Evolutionary conservation across 208 protist species (phyloP).

Genomic region (Leishmania turanica): DNA sequence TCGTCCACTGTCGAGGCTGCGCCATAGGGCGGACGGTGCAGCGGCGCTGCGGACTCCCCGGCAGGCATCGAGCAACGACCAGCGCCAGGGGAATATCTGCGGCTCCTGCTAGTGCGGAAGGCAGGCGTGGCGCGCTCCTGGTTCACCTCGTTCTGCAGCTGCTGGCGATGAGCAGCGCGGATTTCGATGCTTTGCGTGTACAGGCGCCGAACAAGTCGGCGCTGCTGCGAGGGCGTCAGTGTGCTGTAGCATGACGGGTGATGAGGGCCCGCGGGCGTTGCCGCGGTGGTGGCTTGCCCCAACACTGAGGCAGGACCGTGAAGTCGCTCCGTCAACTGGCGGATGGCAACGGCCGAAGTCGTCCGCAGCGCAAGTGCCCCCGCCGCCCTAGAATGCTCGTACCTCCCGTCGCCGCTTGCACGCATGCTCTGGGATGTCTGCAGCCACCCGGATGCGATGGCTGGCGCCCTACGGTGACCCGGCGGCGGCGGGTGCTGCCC

Average conservation of each 20-base stretch:
- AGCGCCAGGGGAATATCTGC: constrained; percentile 9
- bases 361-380: not conserved
- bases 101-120: not conserved
- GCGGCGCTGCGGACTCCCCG: constrained; percentile 9
- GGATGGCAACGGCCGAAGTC: not conserved
- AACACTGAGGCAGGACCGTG: not conserved
- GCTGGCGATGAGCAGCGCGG: constrained; percentile 18
- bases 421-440: not conserved
- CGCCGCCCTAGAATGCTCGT: not conserved
- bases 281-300: not conserved
- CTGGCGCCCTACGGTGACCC: not conserved
- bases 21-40: not conserved
- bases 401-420: not conserved
- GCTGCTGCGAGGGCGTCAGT: constrained; percentile 33
- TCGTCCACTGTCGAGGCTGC: not conserved
- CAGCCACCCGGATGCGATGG: not conserved
- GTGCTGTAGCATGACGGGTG: constrained; percentile 37
- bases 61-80: not conserved
- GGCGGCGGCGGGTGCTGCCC: not conserved
- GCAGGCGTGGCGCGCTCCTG: constrained; percentile 13
- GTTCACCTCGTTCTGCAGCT: constrained; percentile 23
- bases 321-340: not conserved
- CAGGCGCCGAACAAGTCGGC: constrained; percentile 36
- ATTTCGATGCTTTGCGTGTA: constrained; percentile 37
- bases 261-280: constrained; percentile 6